A percentile compares a stretch with the other conserved stretches of the same genome.
These are phyloP conservation scores for Lunasporangiospora selenospora DNA, from an alignment of 192 early-diverging fungal genomes.

Conservation along the genomic window DNA sequence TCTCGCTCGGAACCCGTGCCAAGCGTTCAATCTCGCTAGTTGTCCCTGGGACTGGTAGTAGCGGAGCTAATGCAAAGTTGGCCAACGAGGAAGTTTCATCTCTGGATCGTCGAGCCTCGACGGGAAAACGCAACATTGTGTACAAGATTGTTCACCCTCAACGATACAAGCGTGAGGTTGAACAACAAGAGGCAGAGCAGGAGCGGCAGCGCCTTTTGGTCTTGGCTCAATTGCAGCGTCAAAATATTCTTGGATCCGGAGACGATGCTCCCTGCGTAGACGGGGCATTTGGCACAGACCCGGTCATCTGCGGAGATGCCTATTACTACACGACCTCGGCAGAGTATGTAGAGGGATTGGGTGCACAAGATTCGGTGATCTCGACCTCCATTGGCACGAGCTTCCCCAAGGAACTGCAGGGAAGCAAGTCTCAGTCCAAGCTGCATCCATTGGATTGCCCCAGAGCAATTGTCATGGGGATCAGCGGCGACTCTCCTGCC, in stretches of 20 bases:
- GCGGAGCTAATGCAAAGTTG: neutral
- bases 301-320: slow-evolving; percentile 13
- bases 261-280: neutral
- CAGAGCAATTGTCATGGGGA: too few relatives aligned
- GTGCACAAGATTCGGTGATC: slow-evolving; percentile 33
- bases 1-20: slow-evolving; percentile 9
- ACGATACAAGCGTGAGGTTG: slow-evolving; percentile 39
- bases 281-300: neutral
- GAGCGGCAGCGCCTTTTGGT: slow-evolving; percentile 27
- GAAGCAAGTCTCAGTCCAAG: slow-evolving; percentile 5
- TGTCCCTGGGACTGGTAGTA: neutral
- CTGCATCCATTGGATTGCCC: too few relatives aligned
- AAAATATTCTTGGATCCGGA: slow-evolving; percentile 8
- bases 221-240: slow-evolving; percentile 18
- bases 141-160: slow-evolving; percentile 46
- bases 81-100: too few relatives aligned
- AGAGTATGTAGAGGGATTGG: slow-evolving; percentile 36
- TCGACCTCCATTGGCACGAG: slow-evolving; percentile 37
- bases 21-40: slow-evolving; percentile 23
- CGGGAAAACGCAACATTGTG: slow-evolving; percentile 10
- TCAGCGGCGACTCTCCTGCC: too few relatives aligned
- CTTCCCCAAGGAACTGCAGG: slow-evolving; percentile 26
- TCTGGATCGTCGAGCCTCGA: slow-evolving; percentile 9
- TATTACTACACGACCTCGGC: slow-evolving; percentile 42
- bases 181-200: slow-evolving; percentile 16